Conservation (phyloP, 208 protist species). For the Acanthamoeba lenticulata region DNA sequence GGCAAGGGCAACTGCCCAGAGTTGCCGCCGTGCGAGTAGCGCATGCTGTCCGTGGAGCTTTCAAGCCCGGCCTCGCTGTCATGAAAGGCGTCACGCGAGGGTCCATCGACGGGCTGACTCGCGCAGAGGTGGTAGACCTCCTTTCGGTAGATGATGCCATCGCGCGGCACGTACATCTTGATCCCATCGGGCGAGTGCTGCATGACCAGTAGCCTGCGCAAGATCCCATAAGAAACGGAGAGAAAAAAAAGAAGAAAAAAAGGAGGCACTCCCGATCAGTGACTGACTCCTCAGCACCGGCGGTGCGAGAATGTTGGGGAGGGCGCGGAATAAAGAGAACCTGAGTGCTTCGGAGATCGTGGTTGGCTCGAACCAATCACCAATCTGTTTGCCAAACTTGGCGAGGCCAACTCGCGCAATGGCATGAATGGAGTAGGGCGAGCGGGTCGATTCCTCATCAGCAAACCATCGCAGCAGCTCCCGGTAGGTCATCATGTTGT, state of each 20-base stretch:
- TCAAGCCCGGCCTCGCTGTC: neutral
- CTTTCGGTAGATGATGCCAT: slow-evolving; percentile 1
- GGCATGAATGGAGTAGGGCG: slow-evolving; percentile 77
- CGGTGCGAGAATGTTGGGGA: neutral
- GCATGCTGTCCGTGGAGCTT: neutral
- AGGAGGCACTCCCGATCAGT: no score
- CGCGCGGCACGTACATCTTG: slow-evolving; percentile 51
- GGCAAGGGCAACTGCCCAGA: neutral
- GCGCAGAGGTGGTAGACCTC: slow-evolving; percentile 18
- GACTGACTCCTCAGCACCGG: no score
- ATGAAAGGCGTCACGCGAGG: neutral
- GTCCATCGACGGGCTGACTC: neutral
- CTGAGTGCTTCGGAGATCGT: slow-evolving; percentile 55
- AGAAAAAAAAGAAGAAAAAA: neutral
- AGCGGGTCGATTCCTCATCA: slow-evolving; percentile 46
- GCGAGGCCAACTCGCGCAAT: slow-evolving; percentile 48
- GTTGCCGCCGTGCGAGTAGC: neutral
- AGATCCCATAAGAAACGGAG: neutral
- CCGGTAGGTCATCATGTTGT: slow-evolving; percentile 28
- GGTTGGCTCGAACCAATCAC: slow-evolving; percentile 79
- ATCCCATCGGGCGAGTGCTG: slow-evolving; percentile 29
- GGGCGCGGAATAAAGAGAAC: neutral
- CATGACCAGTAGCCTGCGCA: neutral
- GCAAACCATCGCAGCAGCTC: slow-evolving; percentile 72
- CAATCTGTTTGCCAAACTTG: slow-evolving; percentile 67